Evolutionary conservation across 1,284 basidiomycete species (phyloP), one percentile per base, ranked within the genome.

Genomic region (Peniophora sp.): DNA sequence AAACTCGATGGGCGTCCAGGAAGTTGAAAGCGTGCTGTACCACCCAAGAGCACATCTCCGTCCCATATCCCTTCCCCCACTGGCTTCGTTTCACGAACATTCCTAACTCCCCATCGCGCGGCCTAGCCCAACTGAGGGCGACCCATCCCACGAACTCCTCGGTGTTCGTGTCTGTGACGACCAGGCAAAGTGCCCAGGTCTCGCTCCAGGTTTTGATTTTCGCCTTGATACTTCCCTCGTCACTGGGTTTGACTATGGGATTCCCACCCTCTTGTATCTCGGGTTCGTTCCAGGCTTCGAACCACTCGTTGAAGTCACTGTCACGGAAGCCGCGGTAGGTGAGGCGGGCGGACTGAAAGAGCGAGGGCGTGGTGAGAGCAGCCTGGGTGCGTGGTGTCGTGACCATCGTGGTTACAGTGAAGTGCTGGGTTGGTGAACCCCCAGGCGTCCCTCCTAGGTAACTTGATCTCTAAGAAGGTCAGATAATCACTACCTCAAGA

Each of bases 51-150:
- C 58, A 58, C 23, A 63, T 60, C 54, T 69, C 66, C 20, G 56
- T 57, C 2, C 65, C 67, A 49, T 65, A 68, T 24, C 68, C 66
- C 47, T 62, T 61, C 23, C 55, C 55, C 66, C 65, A 65, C 22
- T 57, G 59, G 8, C 57, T 52, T 5, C 58, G 58, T 16, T 53
- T 35, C 16, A 69, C 34, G 3, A 55, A 55, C 41, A 69, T 64
- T 1, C 61, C 61, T 36, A 66, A 58, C 10, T 55, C 54, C 11
- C 58, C 60, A 41, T 66, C 59, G 17, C 67, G 62, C 53, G 66
- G 64, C 20, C 9, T 25, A 3, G 17, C 20, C 44, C 44, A 45
- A 9, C 6, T 16, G 12, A 45, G 20, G 6, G 20, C 19, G n/a
- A 25, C n/a, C 44, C 14, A 16, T 9, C 44, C 44, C 12, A 45